Conservation (phyloP, 169 alveolate species). For the Neospora caninum region DNA sequence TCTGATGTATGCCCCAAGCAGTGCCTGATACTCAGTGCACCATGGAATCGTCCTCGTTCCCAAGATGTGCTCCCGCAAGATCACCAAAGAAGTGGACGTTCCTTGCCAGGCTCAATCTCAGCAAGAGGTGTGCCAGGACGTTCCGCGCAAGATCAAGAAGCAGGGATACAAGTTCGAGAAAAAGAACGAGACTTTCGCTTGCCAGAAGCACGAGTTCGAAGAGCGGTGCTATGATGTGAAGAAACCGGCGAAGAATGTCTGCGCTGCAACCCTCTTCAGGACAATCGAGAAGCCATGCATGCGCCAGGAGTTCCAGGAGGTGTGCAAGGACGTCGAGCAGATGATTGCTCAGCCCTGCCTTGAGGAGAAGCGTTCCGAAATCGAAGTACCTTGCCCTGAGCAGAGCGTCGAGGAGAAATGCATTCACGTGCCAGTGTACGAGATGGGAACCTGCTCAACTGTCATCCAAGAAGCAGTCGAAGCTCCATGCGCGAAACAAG, state of each 20-base stretch:
- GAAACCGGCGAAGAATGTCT: slow-evolving; percentile 42
- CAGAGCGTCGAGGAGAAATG: slow-evolving; percentile 63
- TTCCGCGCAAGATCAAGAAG: slow-evolving; percentile 31
- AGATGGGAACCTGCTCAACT: slow-evolving; percentile 66
- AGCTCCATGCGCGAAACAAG: slow-evolving; percentile 54
- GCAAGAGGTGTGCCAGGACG: slow-evolving; percentile 52
- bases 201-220: slow-evolving; percentile 57
- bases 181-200: slow-evolving; percentile 37
- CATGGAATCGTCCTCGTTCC: slow-evolving; percentile 50
- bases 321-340: slow-evolving; percentile 53
- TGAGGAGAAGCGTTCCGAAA: slow-evolving; percentile 31
- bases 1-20: slow-evolving; percentile 47
- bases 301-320: slow-evolving; percentile 59
- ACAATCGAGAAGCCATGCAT: slow-evolving; percentile 51
- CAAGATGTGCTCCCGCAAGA: slow-evolving; percentile 42
- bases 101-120: slow-evolving; percentile 35
- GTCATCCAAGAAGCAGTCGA: slow-evolving; percentile 59
- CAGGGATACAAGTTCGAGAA: slow-evolving; percentile 39
- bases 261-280: slow-evolving; percentile 46
- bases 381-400: slow-evolving; percentile 63
- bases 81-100: slow-evolving; percentile 56
- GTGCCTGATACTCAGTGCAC: slow-evolving; percentile 55
- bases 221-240: slow-evolving; percentile 53
- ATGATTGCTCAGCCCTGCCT: slow-evolving; percentile 52
- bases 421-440: slow-evolving; percentile 58